Base-by-base conservation (phyloP, 2,329 filamentous ascomycete species). In the Coleophoma cylindrospora region DNA sequence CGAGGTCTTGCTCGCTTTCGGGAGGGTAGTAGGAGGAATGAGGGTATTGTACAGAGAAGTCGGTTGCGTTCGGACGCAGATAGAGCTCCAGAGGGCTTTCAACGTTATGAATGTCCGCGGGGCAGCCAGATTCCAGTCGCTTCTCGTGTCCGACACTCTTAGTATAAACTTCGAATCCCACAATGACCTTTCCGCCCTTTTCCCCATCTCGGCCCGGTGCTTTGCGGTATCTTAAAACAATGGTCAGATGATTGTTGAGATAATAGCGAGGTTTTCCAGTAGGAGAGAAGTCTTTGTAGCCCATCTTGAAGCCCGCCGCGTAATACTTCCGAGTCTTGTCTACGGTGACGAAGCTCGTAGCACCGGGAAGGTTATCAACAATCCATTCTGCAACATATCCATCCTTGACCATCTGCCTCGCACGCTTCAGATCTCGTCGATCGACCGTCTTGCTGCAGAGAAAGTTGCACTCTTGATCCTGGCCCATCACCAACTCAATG, bases 311-410 rank as follows among this genome's bases (percentile, higher is more conserved):
- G 2, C 91, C 91, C 2, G 89, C 84, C 12, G 89, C 87, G 66
- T 95, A 95, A 73, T 95, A 95, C 68, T 91, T 95, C 61, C 83
- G 79, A 43, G 80, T 83, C 71, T 90, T 90, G 68, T 95, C 90
- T 34, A 89, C 86, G 0, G 88, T 92, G 27, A 94, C 86, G 63
- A 95, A 95, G 66, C 86, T 91, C 9, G 90, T 95, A 34, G 90
- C 90, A 7, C 90, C 90, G 1, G 91, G 90, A 10, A 96, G 75
- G 61, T 95, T 95, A 68, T 96, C 90, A 56, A 94, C 87, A 58
- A 95, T 95, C 91, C 90, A 95, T 68, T 95, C 90, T 2, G 85
- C 84, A n/a, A 94, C 83, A 66, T 94, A 95, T 34, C 87, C 88
- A 48, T 91, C 80, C 53, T 79, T 79, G 37, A 95, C 84, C 61